Conservation (phyloP, 2,329 filamentous ascomycete genomes). For the Talaromyces islandicus region DNA sequence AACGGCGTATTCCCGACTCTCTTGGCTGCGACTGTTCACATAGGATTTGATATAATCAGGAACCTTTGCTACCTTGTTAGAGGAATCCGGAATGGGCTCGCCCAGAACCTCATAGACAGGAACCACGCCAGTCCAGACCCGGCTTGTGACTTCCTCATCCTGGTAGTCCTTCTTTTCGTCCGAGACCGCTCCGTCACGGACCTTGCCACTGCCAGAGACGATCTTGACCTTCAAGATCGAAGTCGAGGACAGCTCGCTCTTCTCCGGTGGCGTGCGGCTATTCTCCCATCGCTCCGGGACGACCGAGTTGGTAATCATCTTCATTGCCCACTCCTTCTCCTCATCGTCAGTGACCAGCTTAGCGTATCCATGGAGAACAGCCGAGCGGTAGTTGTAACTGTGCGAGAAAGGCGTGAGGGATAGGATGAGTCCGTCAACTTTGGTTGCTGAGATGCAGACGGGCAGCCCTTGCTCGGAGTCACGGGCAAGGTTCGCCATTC, state of each 20-base stretch:
- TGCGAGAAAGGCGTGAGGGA: conserved; percentile 74
- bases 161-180: conserved; percentile 53
- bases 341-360: conserved; percentile 57
- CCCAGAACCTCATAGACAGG: conserved; percentile 60
- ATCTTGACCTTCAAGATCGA: conserved; percentile 65
- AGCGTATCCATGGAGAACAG: conserved; percentile 70
- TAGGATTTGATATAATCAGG: conserved; percentile 58
- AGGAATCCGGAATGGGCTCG: conserved; percentile 53
- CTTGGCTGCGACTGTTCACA: conserved; percentile 43
- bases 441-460: conserved; percentile 65
- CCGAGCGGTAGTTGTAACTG: conserved; percentile 81
- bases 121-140: conserved; percentile 57
- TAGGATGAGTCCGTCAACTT: conserved; percentile 74
- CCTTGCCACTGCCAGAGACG: conserved; percentile 68
- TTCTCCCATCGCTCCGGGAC: conserved; percentile 64
- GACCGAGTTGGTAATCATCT: conserved; percentile 69
- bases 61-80: conserved; percentile 54
- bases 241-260: conserved; percentile 69
- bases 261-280: conserved; percentile 63
- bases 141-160: conserved; percentile 40
- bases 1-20: conserved; percentile 38
- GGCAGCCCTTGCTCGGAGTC: conserved; percentile 53
- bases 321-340: conserved; percentile 74
- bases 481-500: conserved; percentile 64
- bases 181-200: conserved; percentile 59